These are phyloP conservation scores for Xylaria grammica DNA, from an alignment of 495 filamentous ascomycete species.

Conservation along the genomic window DNA sequence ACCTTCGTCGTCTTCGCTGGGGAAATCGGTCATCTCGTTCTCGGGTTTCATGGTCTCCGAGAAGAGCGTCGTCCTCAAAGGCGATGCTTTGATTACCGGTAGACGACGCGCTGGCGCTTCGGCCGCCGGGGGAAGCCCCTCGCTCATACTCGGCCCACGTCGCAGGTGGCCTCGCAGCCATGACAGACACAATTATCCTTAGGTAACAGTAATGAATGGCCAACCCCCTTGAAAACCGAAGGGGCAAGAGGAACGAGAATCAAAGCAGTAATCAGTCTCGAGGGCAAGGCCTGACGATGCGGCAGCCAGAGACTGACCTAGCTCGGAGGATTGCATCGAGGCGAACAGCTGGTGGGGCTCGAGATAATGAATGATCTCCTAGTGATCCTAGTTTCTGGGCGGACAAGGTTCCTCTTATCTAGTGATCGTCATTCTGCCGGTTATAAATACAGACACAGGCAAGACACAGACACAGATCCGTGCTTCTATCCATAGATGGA, in stretches of 20 bases:
- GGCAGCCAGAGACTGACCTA: neutral
- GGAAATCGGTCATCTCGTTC: slow-evolving; percentile 41
- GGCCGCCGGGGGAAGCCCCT: slow-evolving; percentile 36
- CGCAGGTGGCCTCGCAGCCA: slow-evolving; percentile 49
- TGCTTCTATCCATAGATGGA: too few relatives aligned
- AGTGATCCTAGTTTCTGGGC: neutral
- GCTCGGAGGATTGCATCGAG: too few relatives aligned
- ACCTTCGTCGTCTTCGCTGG: slow-evolving; percentile 45
- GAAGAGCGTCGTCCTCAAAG: slow-evolving; percentile 47
- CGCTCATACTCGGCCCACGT: slow-evolving; percentile 59
- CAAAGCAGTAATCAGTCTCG: neutral
- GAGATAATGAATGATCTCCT: neutral
- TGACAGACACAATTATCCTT: too few relatives aligned
- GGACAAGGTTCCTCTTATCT: slow-evolving; percentile 6
- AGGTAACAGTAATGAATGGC: neutral
- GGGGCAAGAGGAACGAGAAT: neutral
- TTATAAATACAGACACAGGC: too few relatives aligned
- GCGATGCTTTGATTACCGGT: slow-evolving; percentile 39
- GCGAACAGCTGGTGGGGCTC: slow-evolving; percentile 9
- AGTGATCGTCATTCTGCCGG: neutral
- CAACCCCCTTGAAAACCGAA: slow-evolving; percentile 2
- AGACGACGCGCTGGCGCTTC: slow-evolving; percentile 44
- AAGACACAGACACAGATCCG: too few relatives aligned
- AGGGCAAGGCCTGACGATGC: neutral
- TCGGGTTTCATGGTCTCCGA: slow-evolving; percentile 39